phyloP scores from a whole-genome alignment of 1,139 yeast genomes.

The Pichia sp. region DNA sequence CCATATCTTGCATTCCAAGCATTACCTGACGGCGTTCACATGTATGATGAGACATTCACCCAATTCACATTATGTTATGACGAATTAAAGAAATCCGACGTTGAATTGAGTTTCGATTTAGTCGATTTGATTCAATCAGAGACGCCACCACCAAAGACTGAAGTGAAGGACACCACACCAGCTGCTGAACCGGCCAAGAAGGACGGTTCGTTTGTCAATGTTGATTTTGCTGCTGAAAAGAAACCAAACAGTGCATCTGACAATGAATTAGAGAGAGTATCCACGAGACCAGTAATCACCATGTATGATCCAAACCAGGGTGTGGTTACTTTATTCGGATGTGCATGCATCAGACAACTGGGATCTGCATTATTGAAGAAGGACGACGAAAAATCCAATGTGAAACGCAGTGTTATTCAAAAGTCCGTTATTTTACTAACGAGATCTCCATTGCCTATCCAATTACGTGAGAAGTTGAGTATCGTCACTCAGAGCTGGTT shows the following conservation, averaged over 20 bases:
- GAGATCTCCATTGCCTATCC: constrained; percentile 83
- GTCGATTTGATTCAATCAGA: constrained; percentile 22
- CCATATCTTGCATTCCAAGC: constrained; percentile 94
- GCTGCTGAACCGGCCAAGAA: neutral
- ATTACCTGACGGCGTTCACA: constrained; percentile 93
- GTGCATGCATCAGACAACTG: constrained; percentile 89
- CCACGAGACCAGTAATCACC: constrained; percentile 3
- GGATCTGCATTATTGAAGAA: constrained; percentile 53
- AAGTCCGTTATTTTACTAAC: constrained; percentile 84
- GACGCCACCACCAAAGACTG: neutral
- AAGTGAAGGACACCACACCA: neutral
- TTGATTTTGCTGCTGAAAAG: constrained; percentile 23
- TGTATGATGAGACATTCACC: constrained; percentile 87
- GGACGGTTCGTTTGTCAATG: constrained; percentile 8
- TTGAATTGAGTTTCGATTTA: constrained; percentile 31
- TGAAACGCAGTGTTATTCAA: constrained; percentile 84
- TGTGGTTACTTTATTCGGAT: constrained; percentile 81
- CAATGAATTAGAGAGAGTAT: constrained; percentile 25
- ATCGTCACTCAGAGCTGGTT: constrained; percentile 88
- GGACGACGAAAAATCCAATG: constrained; percentile 43
- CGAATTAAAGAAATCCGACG: constrained; percentile 46
- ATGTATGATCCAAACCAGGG: constrained; percentile 21
- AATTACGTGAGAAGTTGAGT: constrained; percentile 84
- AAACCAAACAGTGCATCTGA: neutral
- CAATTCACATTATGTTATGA: constrained; percentile 86